A percentile compares a stretch with the other conserved stretches of the same genome.
Evolutionary conservation across 2,329 filamentous ascomycete species (phyloP).

Genomic region (Raffaelea deltoideospora): DNA sequence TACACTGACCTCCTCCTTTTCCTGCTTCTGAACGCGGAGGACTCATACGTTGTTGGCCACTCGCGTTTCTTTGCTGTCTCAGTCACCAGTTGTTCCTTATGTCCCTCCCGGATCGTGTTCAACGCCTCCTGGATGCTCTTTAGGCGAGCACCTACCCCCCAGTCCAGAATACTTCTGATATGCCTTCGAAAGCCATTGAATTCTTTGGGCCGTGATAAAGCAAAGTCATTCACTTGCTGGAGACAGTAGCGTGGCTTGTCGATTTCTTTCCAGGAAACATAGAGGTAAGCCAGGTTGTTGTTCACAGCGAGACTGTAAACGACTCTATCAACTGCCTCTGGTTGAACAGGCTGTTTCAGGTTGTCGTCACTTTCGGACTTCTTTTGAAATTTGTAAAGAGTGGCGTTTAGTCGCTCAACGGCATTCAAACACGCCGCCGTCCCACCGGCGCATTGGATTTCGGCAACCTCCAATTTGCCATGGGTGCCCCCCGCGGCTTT

Average conservation of each 20-base stretch:
- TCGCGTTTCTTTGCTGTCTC: too few species aligned
- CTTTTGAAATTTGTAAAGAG: neutral
- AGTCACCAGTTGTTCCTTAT: too few species aligned
- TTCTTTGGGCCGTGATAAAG: neutral
- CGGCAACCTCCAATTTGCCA: neutral
- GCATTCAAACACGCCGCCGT: constrained; percentile 5
- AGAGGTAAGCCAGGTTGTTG: neutral
- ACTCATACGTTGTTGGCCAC: too few species aligned
- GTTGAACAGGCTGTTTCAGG: too few species aligned
- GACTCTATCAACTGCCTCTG: neutral
- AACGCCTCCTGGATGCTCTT: neutral
- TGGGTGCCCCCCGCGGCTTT: constrained; percentile 6
- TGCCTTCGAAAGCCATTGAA: neutral
- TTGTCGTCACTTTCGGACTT: too few species aligned
- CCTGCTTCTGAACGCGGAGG: too few species aligned
- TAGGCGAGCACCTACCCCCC: neutral
- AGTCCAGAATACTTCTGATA: neutral
- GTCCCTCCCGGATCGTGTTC: too few species aligned
- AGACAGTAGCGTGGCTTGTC: neutral
- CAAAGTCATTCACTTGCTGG: neutral
- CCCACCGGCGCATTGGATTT: constrained; percentile 6
- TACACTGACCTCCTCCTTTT: too few species aligned
- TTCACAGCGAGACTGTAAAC: neutral
- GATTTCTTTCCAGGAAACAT: neutral
- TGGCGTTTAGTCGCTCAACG: neutral